A percentile compares a stretch with the other conserved stretches of the same genome.
Conservation (phyloP, 164 flowering plant species). For the Chloranthus sessilifolius region DNA sequence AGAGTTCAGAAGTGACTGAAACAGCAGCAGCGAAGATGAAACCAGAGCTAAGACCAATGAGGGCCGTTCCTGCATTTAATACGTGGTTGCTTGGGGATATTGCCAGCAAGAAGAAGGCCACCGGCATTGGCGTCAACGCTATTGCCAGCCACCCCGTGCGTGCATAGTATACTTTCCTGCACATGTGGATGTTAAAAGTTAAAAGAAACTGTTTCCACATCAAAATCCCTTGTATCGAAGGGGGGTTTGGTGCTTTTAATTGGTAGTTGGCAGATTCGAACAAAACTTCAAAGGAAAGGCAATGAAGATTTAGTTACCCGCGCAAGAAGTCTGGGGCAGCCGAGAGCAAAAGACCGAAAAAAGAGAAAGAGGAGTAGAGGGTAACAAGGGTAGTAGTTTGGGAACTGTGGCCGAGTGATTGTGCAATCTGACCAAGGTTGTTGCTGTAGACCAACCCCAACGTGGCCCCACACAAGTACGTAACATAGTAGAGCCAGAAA, state of each 20-base stretch:
- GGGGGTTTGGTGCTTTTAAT: too few relatives aligned
- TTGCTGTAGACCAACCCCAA: conserved; percentile 94
- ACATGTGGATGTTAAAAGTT: neutral
- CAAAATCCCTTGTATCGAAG: too few relatives aligned
- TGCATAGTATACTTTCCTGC: conserved; percentile 87
- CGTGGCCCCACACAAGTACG: conserved; percentile 94
- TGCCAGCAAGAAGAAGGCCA: conserved; percentile 73
- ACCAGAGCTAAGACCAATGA: conserved; percentile 85
- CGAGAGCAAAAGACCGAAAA: conserved; percentile 89
- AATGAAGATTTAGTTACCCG: conserved; percentile 76
- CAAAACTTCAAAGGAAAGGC: too few relatives aligned
- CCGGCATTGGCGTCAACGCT: conserved; percentile 76
- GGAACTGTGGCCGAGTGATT: conserved; percentile 56
- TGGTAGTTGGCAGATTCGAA: too few relatives aligned
- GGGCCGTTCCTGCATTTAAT: conserved; percentile 56
- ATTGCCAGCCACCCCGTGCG: conserved; percentile 86
- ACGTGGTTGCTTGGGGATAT: conserved; percentile 28
- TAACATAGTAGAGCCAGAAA: conserved; percentile 86
- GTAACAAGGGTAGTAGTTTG: conserved; percentile 52
- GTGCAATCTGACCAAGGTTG: conserved; percentile 89
- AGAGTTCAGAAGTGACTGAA: conserved; percentile 85
- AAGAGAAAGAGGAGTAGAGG: conserved; percentile 84
- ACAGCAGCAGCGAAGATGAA: conserved; percentile 96
- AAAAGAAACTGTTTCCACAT: too few relatives aligned
- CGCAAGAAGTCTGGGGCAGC: conserved; percentile 84